Evolutionary conservation across 2,329 filamentous ascomycete genomes (phyloP).

Genomic region (Fusarium sp.): DNA sequence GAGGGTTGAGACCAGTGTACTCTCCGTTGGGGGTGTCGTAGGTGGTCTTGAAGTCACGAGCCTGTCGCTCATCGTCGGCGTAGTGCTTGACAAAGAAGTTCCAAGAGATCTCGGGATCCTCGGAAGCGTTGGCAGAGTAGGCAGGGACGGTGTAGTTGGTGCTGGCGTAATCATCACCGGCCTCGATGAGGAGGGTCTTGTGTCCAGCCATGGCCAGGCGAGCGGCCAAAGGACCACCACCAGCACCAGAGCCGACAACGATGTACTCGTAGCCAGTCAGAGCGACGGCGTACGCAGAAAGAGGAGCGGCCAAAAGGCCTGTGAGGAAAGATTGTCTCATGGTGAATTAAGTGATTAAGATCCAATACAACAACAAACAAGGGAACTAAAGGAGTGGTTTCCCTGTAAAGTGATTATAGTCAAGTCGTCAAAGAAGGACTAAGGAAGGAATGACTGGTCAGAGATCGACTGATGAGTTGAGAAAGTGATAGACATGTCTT

Average conservation of each 20-base stretch:
- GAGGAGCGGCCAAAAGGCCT: slow-evolving; percentile 24
- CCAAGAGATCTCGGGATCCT: slow-evolving; percentile 68
- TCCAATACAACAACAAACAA: neutral
- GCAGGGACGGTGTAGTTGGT: slow-evolving; percentile 66
- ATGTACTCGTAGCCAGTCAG: slow-evolving; percentile 63
- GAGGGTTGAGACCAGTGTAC: slow-evolving; percentile 60
- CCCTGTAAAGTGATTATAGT: neutral
- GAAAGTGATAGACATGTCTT: neutral
- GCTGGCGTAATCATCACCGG: slow-evolving; percentile 67
- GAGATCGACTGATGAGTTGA: neutral
- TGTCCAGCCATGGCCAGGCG: slow-evolving; percentile 68
- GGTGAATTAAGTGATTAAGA: neutral
- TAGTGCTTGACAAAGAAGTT: slow-evolving; percentile 74
- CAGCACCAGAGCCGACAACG: slow-evolving; percentile 70
- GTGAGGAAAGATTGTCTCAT: slow-evolving; percentile 33
- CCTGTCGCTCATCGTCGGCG: slow-evolving; percentile 62
- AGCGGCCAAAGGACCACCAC: slow-evolving; percentile 68
- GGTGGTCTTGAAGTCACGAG: slow-evolving; percentile 68
- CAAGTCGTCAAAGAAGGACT: slow-evolving; percentile 7
- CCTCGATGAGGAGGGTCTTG: slow-evolving; percentile 70
- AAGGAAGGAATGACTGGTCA: slow-evolving; percentile 14
- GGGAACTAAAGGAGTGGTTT: slow-evolving; percentile 13
- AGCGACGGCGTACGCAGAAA: slow-evolving; percentile 30
- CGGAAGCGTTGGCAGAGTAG: slow-evolving; percentile 63
- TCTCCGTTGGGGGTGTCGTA: slow-evolving; percentile 64